phyloP scores from a whole-genome alignment of 1,284 basidiomycete species.

The Boletellus deceptivus region DNA sequence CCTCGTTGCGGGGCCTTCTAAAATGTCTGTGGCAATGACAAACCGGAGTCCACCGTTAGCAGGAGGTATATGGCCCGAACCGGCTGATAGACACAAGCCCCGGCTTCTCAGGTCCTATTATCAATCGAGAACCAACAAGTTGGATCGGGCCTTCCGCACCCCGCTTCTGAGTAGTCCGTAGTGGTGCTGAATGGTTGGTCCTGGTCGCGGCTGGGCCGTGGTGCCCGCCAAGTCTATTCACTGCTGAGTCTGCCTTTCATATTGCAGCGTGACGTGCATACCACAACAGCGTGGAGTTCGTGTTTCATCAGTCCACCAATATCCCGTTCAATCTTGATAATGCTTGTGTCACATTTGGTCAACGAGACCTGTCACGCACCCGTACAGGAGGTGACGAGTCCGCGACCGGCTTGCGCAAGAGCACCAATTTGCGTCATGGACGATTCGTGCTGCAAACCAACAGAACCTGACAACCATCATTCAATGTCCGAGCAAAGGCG shows the following conservation, averaged over 20 bases:
- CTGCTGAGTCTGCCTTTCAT: neutral
- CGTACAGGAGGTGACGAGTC: neutral
- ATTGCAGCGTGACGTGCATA: constrained; percentile 5
- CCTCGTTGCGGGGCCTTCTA: constrained; percentile 2
- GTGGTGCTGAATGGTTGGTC: neutral
- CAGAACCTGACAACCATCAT: neutral
- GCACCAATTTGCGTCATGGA: neutral
- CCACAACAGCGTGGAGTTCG: constrained; percentile 6
- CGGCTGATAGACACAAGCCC: constrained; percentile 3
- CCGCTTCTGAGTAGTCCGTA: neutral
- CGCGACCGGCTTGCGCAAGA: neutral
- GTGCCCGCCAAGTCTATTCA: neutral
- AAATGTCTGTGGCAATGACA: constrained; percentile 14
- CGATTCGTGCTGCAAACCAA: neutral
- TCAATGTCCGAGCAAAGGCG: constrained; percentile 8
- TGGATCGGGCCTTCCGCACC: constrained; percentile 2
- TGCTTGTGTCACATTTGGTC: neutral
- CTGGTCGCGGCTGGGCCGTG: neutral
- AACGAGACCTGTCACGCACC: neutral
- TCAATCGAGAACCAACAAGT: constrained; percentile 9
- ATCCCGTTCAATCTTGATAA: neutral
- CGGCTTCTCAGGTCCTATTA: constrained; percentile 10
- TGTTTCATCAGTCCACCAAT: neutral
- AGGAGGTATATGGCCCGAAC: constrained; percentile 5
- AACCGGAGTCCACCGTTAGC: constrained; percentile 4